Base-by-base conservation (phyloP, 1,284 basidiomycete species). In the Microbotryum violaceum region DNA sequence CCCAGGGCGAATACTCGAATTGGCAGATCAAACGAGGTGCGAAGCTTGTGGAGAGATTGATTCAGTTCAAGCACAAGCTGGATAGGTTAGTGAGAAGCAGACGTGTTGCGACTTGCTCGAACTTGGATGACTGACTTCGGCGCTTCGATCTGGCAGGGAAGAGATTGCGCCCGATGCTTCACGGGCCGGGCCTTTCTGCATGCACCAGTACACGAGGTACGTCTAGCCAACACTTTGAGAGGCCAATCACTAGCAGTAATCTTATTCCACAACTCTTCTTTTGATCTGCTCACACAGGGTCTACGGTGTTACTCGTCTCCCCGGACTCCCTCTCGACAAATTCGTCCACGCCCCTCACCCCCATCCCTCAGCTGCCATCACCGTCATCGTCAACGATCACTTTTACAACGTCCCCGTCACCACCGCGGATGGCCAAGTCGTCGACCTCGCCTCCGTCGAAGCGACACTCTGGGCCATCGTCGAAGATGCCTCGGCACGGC, bases 21-120 rank as follows among this genome's bases (percentile, higher is more conserved):
- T 93, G 89, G 89, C 93, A 97, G 75, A 77, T 96, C 52, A 81
- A 88, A 66, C 80, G 91, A 50, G 89, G 91, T 1, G 84, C 91
- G 7, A 94, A 90, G 86, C 77, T 97, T 25, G 79, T 85, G 14
- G 80, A 85, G 72, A 82, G 91, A 54, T 80, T 87, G 58, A 76
- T 94, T 49, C 83, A 88, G 55, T 94, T 91, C 78, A 91, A 88
- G 74, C 79, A 82, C 44, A 70, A 62, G 79, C 81, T 92, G 49
- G 81, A 84, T 63, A 78, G 79, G 89, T 78, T 47, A 63, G 77
- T 65, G 83, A 31, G 31, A 31, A 31, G 31, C 31, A 31, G 31
- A 31, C 31, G 8, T 31, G 2, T 31, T 6, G 2, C 7, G 9
- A 31, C 31, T 31, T 31, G 31, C 31, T 31, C 31, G 31, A 31